phyloP scores from a whole-genome alignment of 2,329 filamentous ascomycete species.

The Beauveria bassiana region DNA sequence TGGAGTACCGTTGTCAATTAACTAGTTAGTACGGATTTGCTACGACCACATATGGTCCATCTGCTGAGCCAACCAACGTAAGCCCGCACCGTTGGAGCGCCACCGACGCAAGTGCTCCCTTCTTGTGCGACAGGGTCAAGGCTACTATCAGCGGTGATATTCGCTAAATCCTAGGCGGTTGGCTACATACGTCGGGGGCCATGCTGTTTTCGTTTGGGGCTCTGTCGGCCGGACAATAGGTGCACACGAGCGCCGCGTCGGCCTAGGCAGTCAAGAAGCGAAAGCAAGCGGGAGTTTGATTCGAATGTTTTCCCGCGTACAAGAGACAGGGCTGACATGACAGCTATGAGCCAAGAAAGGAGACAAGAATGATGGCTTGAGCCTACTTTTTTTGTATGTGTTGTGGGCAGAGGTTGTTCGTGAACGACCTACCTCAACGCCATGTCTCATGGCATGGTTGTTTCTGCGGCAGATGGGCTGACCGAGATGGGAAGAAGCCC shows the following conservation, averaged over 20 bases:
- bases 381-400: no score
- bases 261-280: no score
- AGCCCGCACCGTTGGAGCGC: not conserved
- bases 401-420: not conserved
- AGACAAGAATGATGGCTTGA: no score
- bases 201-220: not conserved
- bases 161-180: not conserved
- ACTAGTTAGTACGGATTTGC: not conserved
- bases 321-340: no score
- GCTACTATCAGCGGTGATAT: not conserved
- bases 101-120: not conserved
- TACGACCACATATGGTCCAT: not conserved
- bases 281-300: no score
- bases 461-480: not conserved
- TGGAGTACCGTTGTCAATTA: not conserved
- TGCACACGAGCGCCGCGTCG: no score
- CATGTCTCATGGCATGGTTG: conserved; percentile 3
- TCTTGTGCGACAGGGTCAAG: not conserved
- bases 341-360: no score
- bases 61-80: not conserved
- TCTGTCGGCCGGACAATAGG: not conserved
- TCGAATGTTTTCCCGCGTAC: no score
- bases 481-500: conserved; percentile 6
- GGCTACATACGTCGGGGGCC: not conserved
- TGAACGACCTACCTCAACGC: not conserved